Evolutionary conservation across 257 asterid species (phyloP).

Genomic region (Solanum chiquidenum): DNA sequence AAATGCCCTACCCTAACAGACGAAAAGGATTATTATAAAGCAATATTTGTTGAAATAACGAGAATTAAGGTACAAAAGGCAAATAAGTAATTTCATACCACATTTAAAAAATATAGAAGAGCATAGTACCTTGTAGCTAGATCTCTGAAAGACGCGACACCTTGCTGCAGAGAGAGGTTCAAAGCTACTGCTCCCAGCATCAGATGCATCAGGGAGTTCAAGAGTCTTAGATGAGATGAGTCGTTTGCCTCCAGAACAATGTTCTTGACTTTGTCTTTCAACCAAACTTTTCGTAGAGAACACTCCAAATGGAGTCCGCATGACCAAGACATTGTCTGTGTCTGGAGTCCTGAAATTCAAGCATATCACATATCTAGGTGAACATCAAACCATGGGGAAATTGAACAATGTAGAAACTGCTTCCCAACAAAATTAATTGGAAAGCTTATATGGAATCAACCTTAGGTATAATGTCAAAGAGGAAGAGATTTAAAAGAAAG

Average conservation of each 20-base stretch:
- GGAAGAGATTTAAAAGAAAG: background rate
- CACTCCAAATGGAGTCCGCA: conserved; percentile 60
- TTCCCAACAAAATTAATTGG: background rate
- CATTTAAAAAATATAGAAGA: background rate
- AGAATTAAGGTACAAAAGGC: background rate
- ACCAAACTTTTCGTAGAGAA: conserved; percentile 48
- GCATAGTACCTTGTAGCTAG: conserved; percentile 39
- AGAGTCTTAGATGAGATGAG: conserved; percentile 42
- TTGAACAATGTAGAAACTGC: background rate
- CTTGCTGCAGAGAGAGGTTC: conserved; percentile 76
- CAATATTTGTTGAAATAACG: background rate
- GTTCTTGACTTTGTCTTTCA: conserved; percentile 51
- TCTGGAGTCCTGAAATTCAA: conserved; percentile 60
- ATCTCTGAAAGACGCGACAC: conserved; percentile 55
- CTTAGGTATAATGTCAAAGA: background rate
- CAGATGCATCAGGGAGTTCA: conserved; percentile 42
- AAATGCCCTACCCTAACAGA: background rate
- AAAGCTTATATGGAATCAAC: background rate
- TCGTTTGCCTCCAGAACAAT: conserved; percentile 49
- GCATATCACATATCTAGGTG: background rate
- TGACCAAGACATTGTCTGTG: conserved; percentile 61
- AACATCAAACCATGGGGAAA: background rate
- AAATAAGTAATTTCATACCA: background rate
- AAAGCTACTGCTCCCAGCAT: conserved; percentile 26
- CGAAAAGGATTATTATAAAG: background rate